Base-by-base conservation (phyloP, 164 flowering plant species). In the Annona squamosa region DNA sequence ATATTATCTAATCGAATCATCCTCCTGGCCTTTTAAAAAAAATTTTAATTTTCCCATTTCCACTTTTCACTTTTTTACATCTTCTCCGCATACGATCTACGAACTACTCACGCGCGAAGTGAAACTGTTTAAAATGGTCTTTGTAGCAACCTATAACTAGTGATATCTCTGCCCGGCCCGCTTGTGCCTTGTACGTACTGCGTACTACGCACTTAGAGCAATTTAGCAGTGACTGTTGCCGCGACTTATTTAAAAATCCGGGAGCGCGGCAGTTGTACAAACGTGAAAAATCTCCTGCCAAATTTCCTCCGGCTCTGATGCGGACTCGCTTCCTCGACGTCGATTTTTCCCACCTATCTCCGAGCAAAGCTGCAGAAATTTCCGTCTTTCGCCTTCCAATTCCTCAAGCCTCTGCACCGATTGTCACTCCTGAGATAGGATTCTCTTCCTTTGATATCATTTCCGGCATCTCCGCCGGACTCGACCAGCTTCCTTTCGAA, bases 251-350 rank as follows among this genome's bases (percentile, higher is more conserved):
- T 52, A 52, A 52, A 52, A 52, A 52, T 16, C 0, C 13, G 3
- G 9, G 59, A 52, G 59, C 59, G 59, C 59, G 59, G 59, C 65
- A 63, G 37, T n/a, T 63, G 1, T 19, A 63, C 19, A 63, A 63
- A 6, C 61, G 7, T 6, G 7, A 6, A 6, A 56, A 63, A 63
- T 63, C 65, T 5, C 37, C 37, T 63, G 19, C 26, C 37, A 6
- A 56, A 6, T 56, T 56, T 56, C n/a, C 10, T 63, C 37, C 37
- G 13, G 2, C 19, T 17, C 52, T 68, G 5, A 92, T 92, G 96
- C 85, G 91, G 71, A 87, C 91, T 83, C 93, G 91, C 44, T 89
- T 88, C 78, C 89, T 86, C 77, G 76, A 77, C 84, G 59, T 72
- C 73, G 88, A 89, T 48, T 89, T 69, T 87, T 85, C 82, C 84